Percentiles rank a stretch among this genome's conserved stretches.
Conservation (phyloP, 208 protist genomes). For the Wallacemonas collosoma region DNA sequence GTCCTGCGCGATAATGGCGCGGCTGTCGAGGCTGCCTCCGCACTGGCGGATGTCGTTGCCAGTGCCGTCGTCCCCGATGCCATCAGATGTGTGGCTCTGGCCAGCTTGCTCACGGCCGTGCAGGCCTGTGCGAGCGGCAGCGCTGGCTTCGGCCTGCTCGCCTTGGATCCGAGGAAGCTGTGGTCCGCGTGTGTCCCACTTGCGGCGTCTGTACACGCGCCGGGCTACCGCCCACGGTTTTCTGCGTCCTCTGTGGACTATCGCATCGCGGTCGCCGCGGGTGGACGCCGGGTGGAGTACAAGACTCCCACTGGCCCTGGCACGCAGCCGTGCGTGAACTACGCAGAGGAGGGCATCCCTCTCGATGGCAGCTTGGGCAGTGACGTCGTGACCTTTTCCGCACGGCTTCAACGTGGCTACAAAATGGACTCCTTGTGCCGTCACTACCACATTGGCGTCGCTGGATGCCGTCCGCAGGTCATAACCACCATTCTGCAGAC, state of each 20-base stretch:
- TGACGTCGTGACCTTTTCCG: slow-evolving; percentile 71
- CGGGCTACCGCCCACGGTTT: slow-evolving; percentile 38
- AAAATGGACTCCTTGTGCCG: slow-evolving; percentile 68
- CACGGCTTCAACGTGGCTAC: slow-evolving; percentile 62
- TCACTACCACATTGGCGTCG: slow-evolving; percentile 78
- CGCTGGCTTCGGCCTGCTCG: slow-evolving; percentile 17
- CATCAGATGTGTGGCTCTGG: slow-evolving; percentile 1
- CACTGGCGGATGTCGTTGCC: slow-evolving; percentile 53
- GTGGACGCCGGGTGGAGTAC: slow-evolving; percentile 42
- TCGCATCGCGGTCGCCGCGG: slow-evolving; percentile 33
- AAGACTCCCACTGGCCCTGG: slow-evolving; percentile 5
- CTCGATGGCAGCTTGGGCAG: slow-evolving; percentile 53
- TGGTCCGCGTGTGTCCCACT: slow-evolving; percentile 46
- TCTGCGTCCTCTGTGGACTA: slow-evolving; percentile 21
- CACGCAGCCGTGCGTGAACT: slow-evolving; percentile 30
- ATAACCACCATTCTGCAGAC: slow-evolving; percentile 24
- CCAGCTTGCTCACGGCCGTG: slow-evolving; percentile 1
- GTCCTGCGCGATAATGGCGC: slow-evolving; percentile 35
- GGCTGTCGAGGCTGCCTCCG: slow-evolving; percentile 41
- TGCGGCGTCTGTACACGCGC: slow-evolving; percentile 16
- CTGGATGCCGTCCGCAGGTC: slow-evolving; percentile 29
- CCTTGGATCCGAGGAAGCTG: slow-evolving; percentile 37
- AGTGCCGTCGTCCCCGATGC: background rate
- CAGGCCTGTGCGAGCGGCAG: background rate
- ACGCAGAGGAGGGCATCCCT: slow-evolving; percentile 62